Evolutionary conservation across 768 basidiomycete species (phyloP).

Genomic region (Solioccasus polychromus): DNA sequence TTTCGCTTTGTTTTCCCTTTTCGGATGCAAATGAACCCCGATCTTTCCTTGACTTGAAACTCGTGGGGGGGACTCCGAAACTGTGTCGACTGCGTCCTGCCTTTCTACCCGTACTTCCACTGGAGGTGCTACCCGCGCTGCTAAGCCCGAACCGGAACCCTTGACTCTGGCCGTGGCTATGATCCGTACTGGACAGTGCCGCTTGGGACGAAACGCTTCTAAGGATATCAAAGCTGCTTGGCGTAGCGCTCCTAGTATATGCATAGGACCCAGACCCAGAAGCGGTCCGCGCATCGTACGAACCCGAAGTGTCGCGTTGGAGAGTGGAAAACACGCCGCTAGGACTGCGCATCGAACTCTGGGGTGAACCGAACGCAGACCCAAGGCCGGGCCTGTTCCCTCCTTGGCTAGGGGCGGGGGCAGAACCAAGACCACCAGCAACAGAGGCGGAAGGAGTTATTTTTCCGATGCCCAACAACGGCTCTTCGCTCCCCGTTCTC

Average conservation of each 20-base stretch:
- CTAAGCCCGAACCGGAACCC: conserved; percentile 19
- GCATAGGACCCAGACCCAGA: conserved; percentile 25
- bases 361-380: conserved; percentile 30
- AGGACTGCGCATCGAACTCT: conserved; percentile 19
- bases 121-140: conserved; percentile 19
- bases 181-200: conserved; percentile 21
- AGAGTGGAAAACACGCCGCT: conserved; percentile 6
- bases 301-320: conserved; percentile 19
- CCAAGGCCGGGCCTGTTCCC: conserved; percentile 19
- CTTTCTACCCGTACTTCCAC: conserved; percentile 16
- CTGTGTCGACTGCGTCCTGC: conserved; percentile 5
- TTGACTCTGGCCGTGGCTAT: conserved; percentile 15
- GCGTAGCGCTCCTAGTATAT: conserved; percentile 23
- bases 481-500: conserved; percentile 31
- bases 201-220: conserved; percentile 33
- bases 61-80: conserved; percentile 27
- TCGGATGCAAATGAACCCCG: conserved; percentile 12
- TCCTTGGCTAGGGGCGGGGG: conserved; percentile 5
- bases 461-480: conserved; percentile 19
- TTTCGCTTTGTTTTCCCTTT: conserved; percentile 19
- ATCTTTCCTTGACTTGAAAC: conserved; percentile 27
- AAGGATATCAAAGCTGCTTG: conserved; percentile 26
- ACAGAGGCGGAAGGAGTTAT: not conserved
- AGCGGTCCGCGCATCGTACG: conserved; percentile 14
- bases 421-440: conserved; percentile 8